Conservation (phyloP, 768 basidiomycete genomes). For the Podaxis sp. region DNA sequence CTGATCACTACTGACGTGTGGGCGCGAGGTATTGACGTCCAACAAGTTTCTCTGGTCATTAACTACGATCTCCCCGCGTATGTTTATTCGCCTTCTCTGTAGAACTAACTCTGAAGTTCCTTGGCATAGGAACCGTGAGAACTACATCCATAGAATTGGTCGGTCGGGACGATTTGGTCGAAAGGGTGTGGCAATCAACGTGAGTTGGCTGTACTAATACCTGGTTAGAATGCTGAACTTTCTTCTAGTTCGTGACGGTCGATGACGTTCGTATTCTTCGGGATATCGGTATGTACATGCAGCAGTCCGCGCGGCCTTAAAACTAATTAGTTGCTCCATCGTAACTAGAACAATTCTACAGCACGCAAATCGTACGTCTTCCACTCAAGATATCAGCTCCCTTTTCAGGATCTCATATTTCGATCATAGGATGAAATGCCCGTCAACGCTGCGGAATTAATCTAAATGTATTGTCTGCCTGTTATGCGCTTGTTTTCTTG, state of each 20-base stretch:
- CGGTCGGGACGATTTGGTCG: slow-evolving; percentile 98
- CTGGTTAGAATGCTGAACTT: slow-evolving; percentile 17
- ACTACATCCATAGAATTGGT: slow-evolving; percentile 99
- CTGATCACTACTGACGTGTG: slow-evolving; percentile 96
- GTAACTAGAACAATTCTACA: slow-evolving; percentile 87
- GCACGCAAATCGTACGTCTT: slow-evolving; percentile 82
- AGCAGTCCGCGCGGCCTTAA: slow-evolving; percentile 2
- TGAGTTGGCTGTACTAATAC: slow-evolving; percentile 35
- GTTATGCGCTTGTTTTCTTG: slow-evolving; percentile 6
- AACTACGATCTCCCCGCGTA: slow-evolving; percentile 96
- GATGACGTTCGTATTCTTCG: slow-evolving; percentile 96
- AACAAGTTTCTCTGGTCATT: slow-evolving; percentile 96
- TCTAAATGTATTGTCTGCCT: slow-evolving; percentile 45
- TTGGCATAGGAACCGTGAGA: slow-evolving; percentile 81
- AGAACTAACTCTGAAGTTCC: slow-evolving; percentile 3
- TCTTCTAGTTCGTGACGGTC: slow-evolving; percentile 80
- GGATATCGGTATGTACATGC: slow-evolving; percentile 76
- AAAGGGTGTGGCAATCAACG: slow-evolving; percentile 99
- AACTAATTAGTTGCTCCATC: slow-evolving; percentile 16
- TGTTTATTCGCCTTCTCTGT: slow-evolving; percentile 27
- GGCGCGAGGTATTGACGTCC: slow-evolving; percentile 98
- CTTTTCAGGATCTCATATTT: slow-evolving; percentile 21
- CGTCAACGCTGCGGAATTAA: slow-evolving; percentile 95
- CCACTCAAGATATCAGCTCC: slow-evolving; percentile 14
- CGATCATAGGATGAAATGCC: slow-evolving; percentile 91